Base-by-base conservation (phyloP, 352 stramenopile genomes). In the Lagenidium giganteum region DNA sequence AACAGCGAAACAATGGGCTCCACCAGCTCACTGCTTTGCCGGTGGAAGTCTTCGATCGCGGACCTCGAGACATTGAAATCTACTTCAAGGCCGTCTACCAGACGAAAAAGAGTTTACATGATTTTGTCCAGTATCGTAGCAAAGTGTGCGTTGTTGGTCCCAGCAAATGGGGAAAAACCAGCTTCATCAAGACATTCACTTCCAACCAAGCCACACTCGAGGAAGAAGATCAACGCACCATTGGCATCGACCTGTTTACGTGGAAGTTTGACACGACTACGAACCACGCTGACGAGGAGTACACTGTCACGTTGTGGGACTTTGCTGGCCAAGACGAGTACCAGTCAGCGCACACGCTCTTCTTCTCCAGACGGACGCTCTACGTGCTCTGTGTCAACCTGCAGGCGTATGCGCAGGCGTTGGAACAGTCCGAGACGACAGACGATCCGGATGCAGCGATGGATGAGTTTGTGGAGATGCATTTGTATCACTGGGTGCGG, bases 61-160 rank as follows among this genome's bases (percentile, higher is more conserved):
- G 23, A 2, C 21, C 36, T 4, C 5, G 13, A 4, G 36, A 42
- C 30, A 30, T 42, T 17, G 21, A 14, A 9, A 20, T 17, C 22
- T 42, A 16, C 22, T 42, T 42, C 20, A 33, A 17, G 25, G n/a
- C n/a, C n/a, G n/a, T n/a, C n/a, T n/a, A n/a, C n/a, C n/a, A n/a
- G n/a, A n/a, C n/a, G n/a, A n/a, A n/a, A n/a, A n/a, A n/a, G n/a
- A n/a, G n/a, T n/a, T n/a, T n/a, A n/a, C n/a, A n/a, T n/a, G n/a
- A n/a, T n/a, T n/a, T n/a, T n/a, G n/a, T n/a, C n/a, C n/a, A 40
- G 0, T 64, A 55, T 20, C 49, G 45, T 3, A 51, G 21, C 8
- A 69, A 69, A 16, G 12, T 69, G 0, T 65, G 60, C n/a, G 36
- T 69, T 8, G 38, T 69, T 11, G 60, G 60, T 1, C 55, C 54